Base-by-base conservation (phyloP, 2,329 filamentous ascomycete genomes). In the Sarocladium strictum region DNA sequence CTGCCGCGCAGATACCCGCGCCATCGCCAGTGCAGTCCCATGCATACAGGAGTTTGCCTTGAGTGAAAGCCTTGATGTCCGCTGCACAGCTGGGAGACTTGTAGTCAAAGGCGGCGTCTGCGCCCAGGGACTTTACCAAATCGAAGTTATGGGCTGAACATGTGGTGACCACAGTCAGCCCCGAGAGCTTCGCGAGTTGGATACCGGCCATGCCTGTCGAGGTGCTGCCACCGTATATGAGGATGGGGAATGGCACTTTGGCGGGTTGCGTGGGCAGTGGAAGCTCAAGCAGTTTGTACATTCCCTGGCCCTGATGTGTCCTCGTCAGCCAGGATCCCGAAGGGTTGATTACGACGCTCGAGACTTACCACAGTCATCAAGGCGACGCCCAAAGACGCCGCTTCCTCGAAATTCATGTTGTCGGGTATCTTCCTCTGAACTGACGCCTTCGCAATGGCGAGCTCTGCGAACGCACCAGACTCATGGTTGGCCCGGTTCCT, bases 161-260 rank as follows among this genome's bases (percentile, higher is more conserved):
- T 0, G 73, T 76, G 0, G 72, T 63, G 38, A 78, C 60, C 11
- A 80, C 75, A 4, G 53, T 59, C 3, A 65, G 61, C 3, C 69
- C 70, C 2, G 70, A 72, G n/a, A 63, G 58, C 58, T 68, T 69
- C 29, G 68, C 68, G 58, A 61, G 69, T 55, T 72, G 68, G 55
- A 72, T 68, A 6, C 64, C 68, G 60, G 76, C 77, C 59, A 79
- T 77, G 69, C 73, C 74, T n/a, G 78, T 79, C 21, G 77, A 78
- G 32, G 74, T 80, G 63, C 76, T 76, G n/a, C 69, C 70, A 47
- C 70, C 73, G 50, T 74, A 73, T 57, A 71, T 69, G 49, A 72
- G 15, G 56, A 76, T 61, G 2, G 71, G 65, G 56, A 69, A 63
- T 50, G 69, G 63, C 19, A 68, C 65, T 29, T 65, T 66, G 33